Evolutionary conservation across 1,284 basidiomycete species (phyloP).

Genomic region (Ustilago vetiveriae): DNA sequence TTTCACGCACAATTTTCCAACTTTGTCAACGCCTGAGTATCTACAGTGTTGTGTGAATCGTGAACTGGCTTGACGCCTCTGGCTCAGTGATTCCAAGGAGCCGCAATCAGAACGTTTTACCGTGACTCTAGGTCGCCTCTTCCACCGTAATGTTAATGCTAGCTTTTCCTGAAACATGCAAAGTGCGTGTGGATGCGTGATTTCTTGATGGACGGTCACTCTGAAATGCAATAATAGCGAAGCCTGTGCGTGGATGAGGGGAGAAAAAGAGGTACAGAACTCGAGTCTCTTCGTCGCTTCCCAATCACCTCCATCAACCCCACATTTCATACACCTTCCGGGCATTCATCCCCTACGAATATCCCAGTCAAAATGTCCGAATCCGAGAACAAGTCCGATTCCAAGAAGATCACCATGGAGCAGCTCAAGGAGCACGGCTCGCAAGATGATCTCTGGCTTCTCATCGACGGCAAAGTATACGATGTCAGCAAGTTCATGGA

Average conservation of each 20-base stretch:
- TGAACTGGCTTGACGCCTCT: too few relatives aligned
- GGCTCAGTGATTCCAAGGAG: too few relatives aligned
- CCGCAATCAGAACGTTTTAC: too few relatives aligned
- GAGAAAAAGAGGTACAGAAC: not conserved
- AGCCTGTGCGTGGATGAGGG: not conserved
- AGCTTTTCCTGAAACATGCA: not conserved
- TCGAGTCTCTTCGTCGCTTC: not conserved
- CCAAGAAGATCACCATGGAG: conserved; percentile 63
- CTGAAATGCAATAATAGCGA: not conserved
- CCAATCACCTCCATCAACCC: not conserved
- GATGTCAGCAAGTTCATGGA: conserved; percentile 93
- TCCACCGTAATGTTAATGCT: not conserved
- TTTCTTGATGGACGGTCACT: not conserved
- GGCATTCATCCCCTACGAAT: not conserved
- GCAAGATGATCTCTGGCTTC: conserved; percentile 64
- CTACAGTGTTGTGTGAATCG: too few relatives aligned
- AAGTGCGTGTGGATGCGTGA: not conserved
- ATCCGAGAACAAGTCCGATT: conserved; percentile 32
- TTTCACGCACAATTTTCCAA: too few relatives aligned
- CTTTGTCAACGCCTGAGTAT: too few relatives aligned
- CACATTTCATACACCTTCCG: not conserved
- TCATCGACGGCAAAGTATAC: conserved; percentile 75
- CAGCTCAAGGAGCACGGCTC: conserved; percentile 62
- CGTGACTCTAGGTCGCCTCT: not conserved
- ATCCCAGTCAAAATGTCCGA: conserved; percentile 9